Base-by-base conservation (phyloP, 2,329 filamentous ascomycete species). In the Aspergillus versicolor region DNA sequence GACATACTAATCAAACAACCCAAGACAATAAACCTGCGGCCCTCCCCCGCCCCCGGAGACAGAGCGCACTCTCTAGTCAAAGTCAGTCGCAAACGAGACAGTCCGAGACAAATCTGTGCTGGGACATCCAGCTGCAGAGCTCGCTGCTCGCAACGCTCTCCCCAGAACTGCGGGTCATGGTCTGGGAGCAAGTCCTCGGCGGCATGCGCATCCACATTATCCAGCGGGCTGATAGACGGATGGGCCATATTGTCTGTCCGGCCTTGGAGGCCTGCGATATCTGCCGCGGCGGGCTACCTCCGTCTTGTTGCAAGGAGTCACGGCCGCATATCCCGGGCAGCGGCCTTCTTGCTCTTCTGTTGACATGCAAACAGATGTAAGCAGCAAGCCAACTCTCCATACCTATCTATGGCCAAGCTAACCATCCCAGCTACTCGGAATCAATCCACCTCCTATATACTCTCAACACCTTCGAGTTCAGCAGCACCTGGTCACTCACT, bases 401-500 rank as follows among this genome's bases (percentile, higher is more conserved):
- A 13, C 17, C 9, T 5, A 27, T 4, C 9, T 5, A 27, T 4
- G 19, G 9, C n/a, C 17, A 22, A 37, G 6, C 22, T 40, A 21
- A 41, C 34, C 22, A n/a, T 32, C 46, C 6, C 54, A 75, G 73
- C 57, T 73, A 72, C 60, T 54, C 61, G 57, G 73, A 75, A 65
- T 71, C 71, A 2, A 70, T 72, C 42, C 60, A 67, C 49, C 59
- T 72, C 27, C 65, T 75, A 21, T 75, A 75, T 59, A 66, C 66
- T 5, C 62, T 65, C 44, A 73, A 71, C 56, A 69, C 62, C 42
- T 72, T 75, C 58, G 70, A 74, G 56, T 75, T 75, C 62, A 74
- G 71, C 61, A 75, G 71, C 52, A 73, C 73, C 56, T 75, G 73
- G 73, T 68, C 72, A 27, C 67, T 75, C 5, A 65, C 73, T 0